Evolutionary conservation across 2,329 filamentous ascomycete genomes (phyloP), one percentile per base, ranked within the genome.

Genomic region (Monosporascus ibericus): DNA sequence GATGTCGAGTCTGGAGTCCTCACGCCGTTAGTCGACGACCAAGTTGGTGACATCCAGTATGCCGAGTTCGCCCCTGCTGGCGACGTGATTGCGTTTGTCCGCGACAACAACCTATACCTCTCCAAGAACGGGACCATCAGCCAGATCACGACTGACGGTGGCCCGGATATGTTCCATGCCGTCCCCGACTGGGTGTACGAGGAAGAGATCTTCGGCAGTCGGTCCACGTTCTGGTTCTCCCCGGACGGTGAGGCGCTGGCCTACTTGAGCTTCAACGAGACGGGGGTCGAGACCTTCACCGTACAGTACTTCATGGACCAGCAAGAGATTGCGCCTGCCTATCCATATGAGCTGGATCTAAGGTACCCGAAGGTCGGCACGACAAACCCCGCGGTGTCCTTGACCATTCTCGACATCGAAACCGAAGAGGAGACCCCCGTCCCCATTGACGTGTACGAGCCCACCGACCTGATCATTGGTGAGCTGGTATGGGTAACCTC

Each of bases 351-450:
- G 57, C 69, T 87, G 2, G 77, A 86, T 24, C 66, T 88, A 47
- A 75, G 84, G 14, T 88, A 88, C 57, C 85, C 85, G 44, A 88
- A 88, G 67, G 84, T 86, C 11, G 84, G 84, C 47, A 79, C 79
- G 47, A 85, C 76, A 55, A 88, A 88, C 61, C 85, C 85, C 0
- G 85, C 80, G 0, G 84, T 74, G 1, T 70, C 75, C 17, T 74
- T 88, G 55, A 80, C 80, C 50, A 63, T 88, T 1, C 68, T 88
- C 3, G 71, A 79, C 20, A 65, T 87, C 14, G 70, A 70, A 3
- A 72, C 72, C 2, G 70, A 74, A 6, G 67, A 77, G 42, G 69
- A 72, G 46, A 70, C 70, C 1, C 60, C 72, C 0, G 68, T 86
- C 2, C 64, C 76, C 0, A 74, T 86, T 20, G 75, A 81, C 17